These are phyloP conservation scores for Colletotrichum navitas DNA, from an alignment of 2,329 filamentous ascomycete species.

Conservation along the genomic window DNA sequence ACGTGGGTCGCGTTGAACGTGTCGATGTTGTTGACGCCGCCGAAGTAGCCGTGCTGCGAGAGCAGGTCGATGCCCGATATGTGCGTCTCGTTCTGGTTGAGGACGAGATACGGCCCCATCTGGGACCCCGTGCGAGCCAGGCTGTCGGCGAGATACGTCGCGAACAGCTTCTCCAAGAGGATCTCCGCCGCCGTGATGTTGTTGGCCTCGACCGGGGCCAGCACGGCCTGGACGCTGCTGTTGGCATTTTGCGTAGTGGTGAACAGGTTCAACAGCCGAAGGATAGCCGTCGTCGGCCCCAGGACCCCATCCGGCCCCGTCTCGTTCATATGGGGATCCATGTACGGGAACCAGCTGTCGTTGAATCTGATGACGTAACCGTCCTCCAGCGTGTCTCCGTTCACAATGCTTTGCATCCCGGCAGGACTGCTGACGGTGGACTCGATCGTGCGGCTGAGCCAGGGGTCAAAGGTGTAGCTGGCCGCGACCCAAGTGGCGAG, in stretches of 20 bases:
- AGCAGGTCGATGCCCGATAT: not conserved
- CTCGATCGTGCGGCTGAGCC: not conserved
- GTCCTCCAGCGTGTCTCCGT: not conserved
- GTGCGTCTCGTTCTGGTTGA: not conserved
- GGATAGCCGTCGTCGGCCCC: not conserved
- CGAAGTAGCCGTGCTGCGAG: conserved; percentile 5
- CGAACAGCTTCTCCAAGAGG: not conserved
- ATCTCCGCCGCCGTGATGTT: not conserved
- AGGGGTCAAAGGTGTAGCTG: not conserved
- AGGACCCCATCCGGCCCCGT: not conserved
- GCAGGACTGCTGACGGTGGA: not conserved
- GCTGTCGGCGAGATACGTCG: not conserved
- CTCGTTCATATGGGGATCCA: not conserved
- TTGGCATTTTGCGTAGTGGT: not conserved
- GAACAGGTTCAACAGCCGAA: not conserved
- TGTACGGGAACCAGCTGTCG: conserved; percentile 3
- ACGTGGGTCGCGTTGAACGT: not conserved
- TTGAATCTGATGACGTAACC: not conserved
- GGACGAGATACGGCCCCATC: not conserved
- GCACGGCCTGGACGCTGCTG: not conserved
- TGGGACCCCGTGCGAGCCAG: not conserved
- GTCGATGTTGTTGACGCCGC: not conserved
- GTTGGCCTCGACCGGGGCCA: not conserved
- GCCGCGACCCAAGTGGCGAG: not conserved
- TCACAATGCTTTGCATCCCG: not conserved